Base-by-base conservation (phyloP, 1,139 yeast genomes). In the Scheffersomyces segobiensis region DNA sequence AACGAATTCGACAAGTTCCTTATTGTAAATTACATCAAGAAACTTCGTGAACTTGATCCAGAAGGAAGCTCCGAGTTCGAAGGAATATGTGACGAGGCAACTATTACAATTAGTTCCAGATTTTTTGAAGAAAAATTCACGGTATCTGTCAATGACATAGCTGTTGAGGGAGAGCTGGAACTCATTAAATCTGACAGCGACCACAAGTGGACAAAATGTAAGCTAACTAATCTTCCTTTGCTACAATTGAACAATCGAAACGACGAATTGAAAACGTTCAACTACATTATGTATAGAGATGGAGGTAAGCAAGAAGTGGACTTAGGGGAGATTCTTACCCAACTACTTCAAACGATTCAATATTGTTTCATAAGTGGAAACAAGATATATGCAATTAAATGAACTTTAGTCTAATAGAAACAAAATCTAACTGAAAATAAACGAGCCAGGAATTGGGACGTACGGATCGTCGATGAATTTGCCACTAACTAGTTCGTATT, bases 141-240 rank as follows among this genome's bases (percentile, higher is more conserved):
- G 46, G 67, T 69, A 1, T 55, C 64, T 4, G 50, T 53, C 18
- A 55, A 59, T 32, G 67, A 62, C 49, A 60, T 59, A 6, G 49
- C 60, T 48, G 61, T 68, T 2, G 62, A 62, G 12, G 66, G 61
- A 24, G 65, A 65, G 8, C 55, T 62, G 2, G 56, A 62, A 7
- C 61, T 70, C 22, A 65, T 68, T 0, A 63, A 58, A 18, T 79
- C 83, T 0, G 65, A 70, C 1, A 66, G 77, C 0, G 65, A 69
- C 8, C 83, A 80, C 59, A 66, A 67, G 24, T 80, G 83, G 83
- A 65, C 75, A 0, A 68, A 73, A 52, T 80, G 84, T 59, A 68
- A 69, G 21, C 62, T 78, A 55, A 77, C 82, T 0, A 64, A 70
- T 46, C 59, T 79, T 10, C 84, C 84, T 2, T 63, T 80, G 39